These are phyloP conservation scores for Gautieria morchelliformis DNA, from an alignment of 768 basidiomycete species.

Conservation along the genomic window DNA sequence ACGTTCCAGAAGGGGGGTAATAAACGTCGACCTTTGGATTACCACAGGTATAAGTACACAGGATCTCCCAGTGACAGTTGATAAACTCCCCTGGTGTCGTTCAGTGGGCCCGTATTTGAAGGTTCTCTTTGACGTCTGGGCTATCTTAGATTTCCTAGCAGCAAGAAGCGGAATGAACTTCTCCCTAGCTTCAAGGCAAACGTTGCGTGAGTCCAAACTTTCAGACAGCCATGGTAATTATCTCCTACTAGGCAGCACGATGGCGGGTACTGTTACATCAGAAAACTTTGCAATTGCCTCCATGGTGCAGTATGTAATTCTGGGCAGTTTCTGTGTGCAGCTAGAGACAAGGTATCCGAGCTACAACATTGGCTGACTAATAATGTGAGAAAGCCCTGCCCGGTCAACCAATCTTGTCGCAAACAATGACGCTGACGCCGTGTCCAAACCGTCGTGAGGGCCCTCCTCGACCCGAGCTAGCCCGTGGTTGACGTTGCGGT, in stretches of 20 bases:
- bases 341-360: no score
- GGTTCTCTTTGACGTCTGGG: conserved; percentile 37
- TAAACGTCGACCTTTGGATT: conserved; percentile 52
- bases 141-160: conserved; percentile 38
- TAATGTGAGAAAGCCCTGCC: no score
- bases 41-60: not conserved
- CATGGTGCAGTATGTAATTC: not conserved
- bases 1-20: conserved; percentile 33
- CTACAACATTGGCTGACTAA: no score
- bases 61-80: not conserved
- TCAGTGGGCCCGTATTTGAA: conserved; percentile 47
- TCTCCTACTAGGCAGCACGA: not conserved
- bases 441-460: no score
- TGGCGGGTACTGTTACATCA: not conserved
- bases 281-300: not conserved
- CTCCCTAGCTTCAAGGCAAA: conserved; percentile 40
- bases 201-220: conserved; percentile 31
- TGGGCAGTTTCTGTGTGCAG: no score
- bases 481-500: no score
- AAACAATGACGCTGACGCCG: no score
- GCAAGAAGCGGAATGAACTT: no score
- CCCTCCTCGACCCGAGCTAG: no score
- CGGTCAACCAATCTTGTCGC: no score
- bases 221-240: not conserved
- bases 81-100: conserved; percentile 34